Base-by-base conservation (phyloP, 768 basidiomycete genomes). In the Suillus luteus region DNA sequence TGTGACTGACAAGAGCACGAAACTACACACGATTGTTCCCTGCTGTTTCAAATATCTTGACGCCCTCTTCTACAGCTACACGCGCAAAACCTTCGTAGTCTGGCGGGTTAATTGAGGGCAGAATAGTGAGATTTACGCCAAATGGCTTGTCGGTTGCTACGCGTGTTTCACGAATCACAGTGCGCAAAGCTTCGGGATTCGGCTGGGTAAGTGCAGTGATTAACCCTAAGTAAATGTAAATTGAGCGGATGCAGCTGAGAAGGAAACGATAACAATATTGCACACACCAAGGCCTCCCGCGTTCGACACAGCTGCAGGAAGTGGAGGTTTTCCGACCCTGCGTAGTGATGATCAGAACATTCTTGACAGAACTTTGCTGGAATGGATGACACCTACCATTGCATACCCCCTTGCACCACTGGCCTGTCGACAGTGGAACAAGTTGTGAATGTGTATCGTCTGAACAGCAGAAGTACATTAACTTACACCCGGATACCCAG, bases 21-120 rank as follows among this genome's bases (percentile, higher is more conserved):
- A 8, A 31, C 37, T 17, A 71, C 90, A 67, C 69, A 93, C 93
- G 92, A 69, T 90, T 95, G 69, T 92, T 93, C 7, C 95, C 96
- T 2, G 95, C 95, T 0, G 95, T 97, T 80, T 97, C 95, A 71
- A 95, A 93, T 49, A 96, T 88, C 70, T 75, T 81, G n/a, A 96
- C 84, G 8, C 93, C 93, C 72, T 96, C 95, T 65, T 92, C 92
- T 55, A 95, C 85, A 10, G 94, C 90, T 9, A 82, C 93, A 41
- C 88, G 80, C 0, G 91, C 91, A 68, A 90, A 95, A 14, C 90
- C 93, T 60, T 84, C 87, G 71, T 98, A 96, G 68, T 95, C 93
- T 2, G 96, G 96, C 0, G 95, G 94, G 62, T 87, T 92, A 68
- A 97, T 96, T 38, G 85, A 86, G 0, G 96, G 95, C 27, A 96